Evolutionary conservation across 306 rosid genomes (phyloP).

Genomic region (Prunus fruticosa): DNA sequence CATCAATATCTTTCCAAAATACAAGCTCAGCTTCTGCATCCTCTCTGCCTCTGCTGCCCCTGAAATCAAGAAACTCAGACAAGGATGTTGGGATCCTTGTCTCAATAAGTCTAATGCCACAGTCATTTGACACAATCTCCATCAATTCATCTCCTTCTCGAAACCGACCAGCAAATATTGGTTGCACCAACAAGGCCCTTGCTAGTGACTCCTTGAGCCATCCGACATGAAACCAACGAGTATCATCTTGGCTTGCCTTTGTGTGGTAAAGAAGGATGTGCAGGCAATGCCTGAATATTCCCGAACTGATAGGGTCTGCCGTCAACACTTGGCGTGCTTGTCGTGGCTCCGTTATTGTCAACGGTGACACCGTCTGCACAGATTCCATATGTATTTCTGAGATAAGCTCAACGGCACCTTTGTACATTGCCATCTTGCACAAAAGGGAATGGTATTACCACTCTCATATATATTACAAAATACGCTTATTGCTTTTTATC

Average conservation of each 20-base stretch:
- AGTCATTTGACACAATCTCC: constrained; percentile 47
- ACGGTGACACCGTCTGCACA: constrained; percentile 39
- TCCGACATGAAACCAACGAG: constrained; percentile 46
- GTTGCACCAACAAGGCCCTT: constrained; percentile 34
- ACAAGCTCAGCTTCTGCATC: constrained; percentile 50
- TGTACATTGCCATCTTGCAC: not conserved
- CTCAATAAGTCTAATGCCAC: constrained; percentile 52
- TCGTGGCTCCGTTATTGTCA: constrained; percentile 34
- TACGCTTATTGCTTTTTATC: no score
- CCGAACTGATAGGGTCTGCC: not conserved
- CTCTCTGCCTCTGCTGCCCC: not conserved
- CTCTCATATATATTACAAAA: no score
- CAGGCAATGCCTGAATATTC: constrained; percentile 30
- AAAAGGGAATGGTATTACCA: no score
- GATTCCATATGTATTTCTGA: constrained; percentile 26
- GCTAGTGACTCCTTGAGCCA: constrained; percentile 58
- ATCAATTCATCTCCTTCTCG: not conserved
- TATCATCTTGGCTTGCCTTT: constrained; percentile 8
- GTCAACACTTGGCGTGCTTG: constrained; percentile 24
- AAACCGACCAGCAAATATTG: constrained; percentile 53
- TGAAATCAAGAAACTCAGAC: constrained; percentile 33
- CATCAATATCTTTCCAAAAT: constrained; percentile 56
- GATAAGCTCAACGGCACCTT: not conserved
- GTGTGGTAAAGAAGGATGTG: constrained; percentile 42
- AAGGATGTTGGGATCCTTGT: constrained; percentile 16